Evolutionary conservation across 345 rosid species (phyloP).

Genomic region (Bruguiera sexangula): DNA sequence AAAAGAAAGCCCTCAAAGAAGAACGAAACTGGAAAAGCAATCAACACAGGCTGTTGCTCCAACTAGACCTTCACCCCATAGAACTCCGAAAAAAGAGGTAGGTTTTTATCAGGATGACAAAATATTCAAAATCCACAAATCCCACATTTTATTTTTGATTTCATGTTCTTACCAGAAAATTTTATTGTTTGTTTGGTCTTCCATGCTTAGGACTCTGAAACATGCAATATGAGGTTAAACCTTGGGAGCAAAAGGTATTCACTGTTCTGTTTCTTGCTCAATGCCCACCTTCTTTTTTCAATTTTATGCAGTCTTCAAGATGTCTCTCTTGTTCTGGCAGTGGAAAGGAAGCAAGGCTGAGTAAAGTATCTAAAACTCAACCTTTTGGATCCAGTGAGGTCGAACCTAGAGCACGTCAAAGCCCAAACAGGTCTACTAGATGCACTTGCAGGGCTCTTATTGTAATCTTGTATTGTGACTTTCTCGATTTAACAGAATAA

Average conservation of each 20-base stretch:
- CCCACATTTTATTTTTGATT: neutral
- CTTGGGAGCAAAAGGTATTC: slow-evolving; percentile 49
- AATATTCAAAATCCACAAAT: neutral
- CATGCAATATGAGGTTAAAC: slow-evolving; percentile 31
- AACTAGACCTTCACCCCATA: slow-evolving; percentile 16
- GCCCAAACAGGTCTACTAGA: slow-evolving; percentile 42
- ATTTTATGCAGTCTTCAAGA: slow-evolving; percentile 4
- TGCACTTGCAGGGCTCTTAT: slow-evolving; percentile 7
- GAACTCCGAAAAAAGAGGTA: slow-evolving; percentile 38
- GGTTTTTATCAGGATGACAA: neutral
- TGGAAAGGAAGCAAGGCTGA: slow-evolving; percentile 37
- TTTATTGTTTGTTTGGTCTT: slow-evolving; percentile 12
- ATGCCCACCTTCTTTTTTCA: slow-evolving; percentile 7
- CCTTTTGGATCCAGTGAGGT: slow-evolving; percentile 33
- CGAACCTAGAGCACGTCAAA: slow-evolving; percentile 37
- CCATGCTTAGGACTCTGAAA: slow-evolving; percentile 40
- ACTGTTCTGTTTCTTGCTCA: slow-evolving; percentile 12
- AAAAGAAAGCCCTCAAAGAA: slow-evolving; percentile 21
- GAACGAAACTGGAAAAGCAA: slow-evolving; percentile 35
- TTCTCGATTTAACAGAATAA: slow-evolving; percentile 10
- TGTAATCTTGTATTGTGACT: neutral
- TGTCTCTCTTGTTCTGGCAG: slow-evolving; percentile 34
- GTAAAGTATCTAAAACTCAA: slow-evolving; percentile 43
- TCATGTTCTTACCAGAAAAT: neutral
- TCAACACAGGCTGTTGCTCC: slow-evolving; percentile 23